Evolutionary conservation across 371 early-diverging fungal genomes (phyloP).

Genomic region (Batkoa obscura): DNA sequence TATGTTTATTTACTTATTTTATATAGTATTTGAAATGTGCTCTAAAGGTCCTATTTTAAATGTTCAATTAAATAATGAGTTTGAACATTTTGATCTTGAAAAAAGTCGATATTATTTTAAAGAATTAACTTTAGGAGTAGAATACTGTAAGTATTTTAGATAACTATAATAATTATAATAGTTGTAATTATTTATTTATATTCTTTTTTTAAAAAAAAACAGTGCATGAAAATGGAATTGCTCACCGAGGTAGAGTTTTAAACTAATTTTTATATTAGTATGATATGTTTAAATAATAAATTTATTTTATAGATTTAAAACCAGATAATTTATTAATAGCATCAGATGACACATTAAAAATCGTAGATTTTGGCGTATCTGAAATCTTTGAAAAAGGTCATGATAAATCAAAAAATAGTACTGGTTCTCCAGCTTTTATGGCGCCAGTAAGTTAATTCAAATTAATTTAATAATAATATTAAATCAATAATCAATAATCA

Average conservation of each 20-base stretch:
- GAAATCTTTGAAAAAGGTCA: constrained; percentile 47
- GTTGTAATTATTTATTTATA: background rate
- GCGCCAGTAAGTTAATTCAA: constrained; percentile 62
- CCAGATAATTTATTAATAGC: constrained; percentile 93
- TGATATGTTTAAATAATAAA: background rate
- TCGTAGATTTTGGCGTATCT: constrained; percentile 97
- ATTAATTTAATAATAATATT: too few species aligned
- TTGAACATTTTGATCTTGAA: constrained; percentile 29
- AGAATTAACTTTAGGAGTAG: constrained; percentile 81
- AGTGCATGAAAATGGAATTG: constrained; percentile 77
- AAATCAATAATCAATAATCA: too few species aligned
- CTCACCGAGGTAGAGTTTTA: constrained; percentile 49
- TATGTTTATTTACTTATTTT: background rate
- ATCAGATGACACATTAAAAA: constrained; percentile 65
- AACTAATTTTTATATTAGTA: too few species aligned
- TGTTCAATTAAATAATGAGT: constrained; percentile 26
- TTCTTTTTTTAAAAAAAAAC: too few species aligned
- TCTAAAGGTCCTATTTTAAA: constrained; percentile 54
- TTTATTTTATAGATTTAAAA: constrained; percentile 58
- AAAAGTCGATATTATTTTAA: constrained; percentile 44
- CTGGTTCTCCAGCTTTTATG: constrained; percentile 86
- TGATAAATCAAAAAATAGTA: constrained; percentile 42
- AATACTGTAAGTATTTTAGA: constrained; percentile 72
- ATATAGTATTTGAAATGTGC: constrained; percentile 70
- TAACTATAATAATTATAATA: background rate